phyloP scores from a whole-genome alignment of 2,329 filamentous ascomycete genomes.

The Monosporascus sp. region DNA sequence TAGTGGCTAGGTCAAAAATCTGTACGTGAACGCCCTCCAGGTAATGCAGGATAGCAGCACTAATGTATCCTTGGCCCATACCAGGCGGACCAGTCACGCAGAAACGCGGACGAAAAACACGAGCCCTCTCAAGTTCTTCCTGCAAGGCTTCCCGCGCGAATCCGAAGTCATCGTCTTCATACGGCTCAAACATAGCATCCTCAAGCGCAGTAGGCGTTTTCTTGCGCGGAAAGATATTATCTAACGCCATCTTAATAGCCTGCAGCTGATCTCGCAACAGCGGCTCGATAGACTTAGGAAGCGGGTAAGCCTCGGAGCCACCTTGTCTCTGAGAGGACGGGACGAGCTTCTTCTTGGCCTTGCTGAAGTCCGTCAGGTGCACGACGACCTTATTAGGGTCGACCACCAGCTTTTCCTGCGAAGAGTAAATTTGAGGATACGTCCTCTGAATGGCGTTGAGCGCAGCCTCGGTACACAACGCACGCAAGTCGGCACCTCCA shows the following conservation, averaged over 20 bases:
- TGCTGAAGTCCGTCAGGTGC: conserved; percentile 92
- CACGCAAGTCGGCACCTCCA: conserved; percentile 88
- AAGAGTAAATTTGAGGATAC: conserved; percentile 93
- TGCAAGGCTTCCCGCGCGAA: conserved; percentile 75
- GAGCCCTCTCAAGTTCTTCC: conserved; percentile 77
- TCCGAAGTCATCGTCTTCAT: conserved; percentile 73
- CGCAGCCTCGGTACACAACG: conserved; percentile 91
- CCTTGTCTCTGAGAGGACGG: conserved; percentile 90
- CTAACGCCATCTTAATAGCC: conserved; percentile 62
- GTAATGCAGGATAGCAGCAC: conserved; percentile 78
- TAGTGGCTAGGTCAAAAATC: conserved; percentile 82
- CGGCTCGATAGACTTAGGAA: conserved; percentile 76
- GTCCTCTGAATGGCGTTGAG: conserved; percentile 93
- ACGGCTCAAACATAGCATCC: conserved; percentile 87
- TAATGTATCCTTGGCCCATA: conserved; percentile 91
- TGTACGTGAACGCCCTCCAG: conserved; percentile 94
- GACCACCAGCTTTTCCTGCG: conserved; percentile 83
- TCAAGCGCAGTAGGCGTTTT: conserved; percentile 86
- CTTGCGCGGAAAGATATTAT: conserved; percentile 73
- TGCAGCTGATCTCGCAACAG: conserved; percentile 68
- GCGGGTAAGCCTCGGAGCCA: conserved; percentile 73
- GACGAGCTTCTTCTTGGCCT: conserved; percentile 92
- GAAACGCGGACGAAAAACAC: conserved; percentile 82
- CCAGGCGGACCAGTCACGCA: conserved; percentile 76
- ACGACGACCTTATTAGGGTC: conserved; percentile 79